Evolutionary conservation across 345 rosid genomes (phyloP).

Genomic region (Lenwebbia sp.): DNA sequence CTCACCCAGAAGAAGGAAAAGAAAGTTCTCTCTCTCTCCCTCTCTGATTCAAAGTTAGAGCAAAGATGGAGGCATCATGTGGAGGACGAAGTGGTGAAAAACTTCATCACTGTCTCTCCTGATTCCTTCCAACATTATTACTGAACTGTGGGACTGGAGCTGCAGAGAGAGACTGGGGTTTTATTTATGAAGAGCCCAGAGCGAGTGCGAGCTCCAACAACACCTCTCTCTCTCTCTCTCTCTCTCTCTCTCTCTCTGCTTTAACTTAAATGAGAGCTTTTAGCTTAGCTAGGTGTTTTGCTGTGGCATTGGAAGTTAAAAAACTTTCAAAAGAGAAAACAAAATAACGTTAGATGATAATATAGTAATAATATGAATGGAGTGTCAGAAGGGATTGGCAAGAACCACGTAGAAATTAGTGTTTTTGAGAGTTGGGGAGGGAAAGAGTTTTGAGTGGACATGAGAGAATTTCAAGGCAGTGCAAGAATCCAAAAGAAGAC

Average conservation of each 20-base stretch:
- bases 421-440: not conserved
- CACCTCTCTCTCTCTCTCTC: not conserved
- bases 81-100: not conserved
- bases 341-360: not conserved
- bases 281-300: not conserved
- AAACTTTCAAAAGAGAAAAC: not conserved
- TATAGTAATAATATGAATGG: not conserved
- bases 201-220: slow-evolving; percentile 1
- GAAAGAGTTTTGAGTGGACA: not conserved
- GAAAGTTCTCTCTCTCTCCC: not conserved
- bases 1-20: not conserved
- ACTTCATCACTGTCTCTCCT: not conserved
- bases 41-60: not conserved
- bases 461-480: slow-evolving; percentile 3
- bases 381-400: not conserved
- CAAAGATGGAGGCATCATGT: not conserved
- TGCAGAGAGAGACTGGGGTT: not conserved
- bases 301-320: not conserved
- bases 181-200: slow-evolving; percentile 11
- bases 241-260: not conserved
- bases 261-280: not conserved
- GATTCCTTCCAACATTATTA: not conserved
- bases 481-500: slow-evolving; percentile 29
- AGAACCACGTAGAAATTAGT: not conserved
- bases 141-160: not conserved